These are phyloP conservation scores for Aegilops tauschii DNA, from an alignment of 176 grass and related monocot genomes.

Conservation along the genomic window DNA sequence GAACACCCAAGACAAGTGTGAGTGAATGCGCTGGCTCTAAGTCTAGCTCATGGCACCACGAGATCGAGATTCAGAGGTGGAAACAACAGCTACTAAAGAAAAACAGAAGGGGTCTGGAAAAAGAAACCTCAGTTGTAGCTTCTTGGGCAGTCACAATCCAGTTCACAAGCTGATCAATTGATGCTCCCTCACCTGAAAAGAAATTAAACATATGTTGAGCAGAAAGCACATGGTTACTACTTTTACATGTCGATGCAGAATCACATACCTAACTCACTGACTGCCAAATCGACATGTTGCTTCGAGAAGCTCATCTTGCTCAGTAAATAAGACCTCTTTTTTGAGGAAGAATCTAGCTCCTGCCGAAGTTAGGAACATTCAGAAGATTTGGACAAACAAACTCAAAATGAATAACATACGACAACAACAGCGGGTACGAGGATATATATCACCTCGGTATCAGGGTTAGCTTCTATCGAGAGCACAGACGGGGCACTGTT, in stretches of 20 bases:
- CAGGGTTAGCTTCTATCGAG: slow-evolving; percentile 28
- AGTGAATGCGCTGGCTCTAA: not conserved
- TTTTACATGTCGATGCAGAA: not conserved
- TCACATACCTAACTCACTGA: not conserved
- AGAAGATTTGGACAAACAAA: not conserved
- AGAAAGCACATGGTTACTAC: not conserved
- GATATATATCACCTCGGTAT: slow-evolving; percentile 40
- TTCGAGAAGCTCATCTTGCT: not conserved
- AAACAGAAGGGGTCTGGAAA: not conserved
- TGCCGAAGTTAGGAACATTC: slow-evolving; percentile 20
- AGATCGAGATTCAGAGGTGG: not conserved
- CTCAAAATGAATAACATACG: not conserved
- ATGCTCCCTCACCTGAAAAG: slow-evolving; percentile 51
- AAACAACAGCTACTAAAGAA: not conserved
- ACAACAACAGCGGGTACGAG: not conserved
- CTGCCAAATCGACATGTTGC: not conserved
- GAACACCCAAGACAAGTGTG: too few relatives aligned
- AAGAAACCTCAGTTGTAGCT: slow-evolving; percentile 38
- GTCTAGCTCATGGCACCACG: not conserved
- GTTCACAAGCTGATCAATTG: slow-evolving; percentile 60
- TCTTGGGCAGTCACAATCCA: slow-evolving; percentile 55
- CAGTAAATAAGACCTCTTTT: slow-evolving; percentile 65
- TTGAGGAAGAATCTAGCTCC: slow-evolving; percentile 40
- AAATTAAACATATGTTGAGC: slow-evolving; percentile 23
- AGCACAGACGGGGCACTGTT: slow-evolving; percentile 21